Conservation (phyloP, 2,329 filamentous ascomycete genomes). For the Colletotrichum noveboracense region DNA sequence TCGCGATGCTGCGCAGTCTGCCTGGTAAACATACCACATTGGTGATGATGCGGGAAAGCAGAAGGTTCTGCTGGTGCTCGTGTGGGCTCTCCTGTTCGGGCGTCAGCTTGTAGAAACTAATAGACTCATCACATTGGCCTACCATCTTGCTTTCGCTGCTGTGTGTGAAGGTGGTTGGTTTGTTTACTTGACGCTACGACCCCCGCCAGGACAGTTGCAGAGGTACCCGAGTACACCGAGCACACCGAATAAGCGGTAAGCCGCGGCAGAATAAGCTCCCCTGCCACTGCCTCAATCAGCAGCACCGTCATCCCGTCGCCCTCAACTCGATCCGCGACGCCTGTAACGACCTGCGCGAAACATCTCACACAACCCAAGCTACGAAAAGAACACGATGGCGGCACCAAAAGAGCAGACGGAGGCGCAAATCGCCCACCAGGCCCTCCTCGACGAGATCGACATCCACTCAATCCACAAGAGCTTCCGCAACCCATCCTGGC, state of each 20-base stretch:
- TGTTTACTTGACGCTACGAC: constrained; percentile 1
- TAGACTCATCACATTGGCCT: not conserved
- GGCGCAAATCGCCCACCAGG: constrained; percentile 80
- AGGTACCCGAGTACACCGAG: not conserved
- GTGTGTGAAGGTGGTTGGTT: not conserved
- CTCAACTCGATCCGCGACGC: not conserved
- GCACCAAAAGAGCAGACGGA: constrained; percentile 75
- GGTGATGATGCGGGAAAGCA: constrained; percentile 93
- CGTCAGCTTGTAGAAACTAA: not conserved
- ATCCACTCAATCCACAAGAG: constrained; percentile 84
- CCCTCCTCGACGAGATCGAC: constrained; percentile 89
- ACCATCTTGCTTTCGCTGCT: constrained; percentile 14
- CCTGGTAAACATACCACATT: constrained; percentile 76
- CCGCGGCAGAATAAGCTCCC: constrained; percentile 16
- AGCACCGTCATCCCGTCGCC: not conserved
- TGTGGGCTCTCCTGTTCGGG: constrained; percentile 82
- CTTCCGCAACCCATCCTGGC: constrained; percentile 92
- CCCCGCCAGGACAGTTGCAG: not conserved
- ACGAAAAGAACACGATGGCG: constrained; percentile 60
- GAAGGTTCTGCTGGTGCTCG: constrained; percentile 93
- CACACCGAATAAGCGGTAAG: constrained; percentile 19
- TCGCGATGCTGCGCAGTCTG: not conserved
- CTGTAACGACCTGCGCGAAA: not conserved
- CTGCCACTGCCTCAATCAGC: not conserved
- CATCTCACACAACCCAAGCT: not conserved